Conservation (phyloP, 495 filamentous ascomycete genomes). For the Letharia columbiana region DNA sequence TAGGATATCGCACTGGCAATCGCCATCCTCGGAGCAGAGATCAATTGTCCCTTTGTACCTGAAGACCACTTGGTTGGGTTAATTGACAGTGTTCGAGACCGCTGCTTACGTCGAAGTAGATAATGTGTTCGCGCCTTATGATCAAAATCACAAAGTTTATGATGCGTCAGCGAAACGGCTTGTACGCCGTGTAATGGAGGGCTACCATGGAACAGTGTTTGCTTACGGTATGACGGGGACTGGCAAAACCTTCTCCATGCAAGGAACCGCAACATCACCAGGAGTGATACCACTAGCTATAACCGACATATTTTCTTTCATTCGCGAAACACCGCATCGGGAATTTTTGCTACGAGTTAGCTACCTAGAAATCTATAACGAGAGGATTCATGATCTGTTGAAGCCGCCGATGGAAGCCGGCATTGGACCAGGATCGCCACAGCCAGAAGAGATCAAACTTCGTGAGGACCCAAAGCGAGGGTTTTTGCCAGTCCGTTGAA, state of each 20-base stretch:
- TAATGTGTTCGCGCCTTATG: slow-evolving; percentile 88
- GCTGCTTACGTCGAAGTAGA: slow-evolving; percentile 42
- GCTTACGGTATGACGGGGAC: slow-evolving; percentile 99
- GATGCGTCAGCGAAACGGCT: slow-evolving; percentile 88
- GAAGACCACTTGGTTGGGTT: background rate
- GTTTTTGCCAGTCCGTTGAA: slow-evolving; percentile 95
- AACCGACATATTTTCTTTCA: slow-evolving; percentile 98
- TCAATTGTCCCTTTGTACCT: background rate
- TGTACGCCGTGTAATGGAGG: slow-evolving; percentile 95
- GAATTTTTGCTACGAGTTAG: slow-evolving; percentile 95
- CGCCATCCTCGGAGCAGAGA: background rate
- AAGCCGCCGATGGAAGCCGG: slow-evolving; percentile 53
- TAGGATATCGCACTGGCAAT: background rate
- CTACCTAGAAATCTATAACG: slow-evolving; percentile 98
- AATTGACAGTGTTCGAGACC: background rate
- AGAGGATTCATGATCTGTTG: slow-evolving; percentile 90
- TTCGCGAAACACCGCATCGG: slow-evolving; percentile 87
- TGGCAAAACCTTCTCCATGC: slow-evolving; percentile 98
- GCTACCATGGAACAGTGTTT: slow-evolving; percentile 96
- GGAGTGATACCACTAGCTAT: slow-evolving; percentile 96
- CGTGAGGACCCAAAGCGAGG: slow-evolving; percentile 88
- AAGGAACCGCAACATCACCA: slow-evolving; percentile 92
- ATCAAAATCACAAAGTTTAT: slow-evolving; percentile 90
- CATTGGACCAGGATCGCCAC: slow-evolving; percentile 36
- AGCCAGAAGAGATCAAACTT: slow-evolving; percentile 87